Conservation (phyloP, 352 stramenopile species). For the Ophiocytium majus region DNA sequence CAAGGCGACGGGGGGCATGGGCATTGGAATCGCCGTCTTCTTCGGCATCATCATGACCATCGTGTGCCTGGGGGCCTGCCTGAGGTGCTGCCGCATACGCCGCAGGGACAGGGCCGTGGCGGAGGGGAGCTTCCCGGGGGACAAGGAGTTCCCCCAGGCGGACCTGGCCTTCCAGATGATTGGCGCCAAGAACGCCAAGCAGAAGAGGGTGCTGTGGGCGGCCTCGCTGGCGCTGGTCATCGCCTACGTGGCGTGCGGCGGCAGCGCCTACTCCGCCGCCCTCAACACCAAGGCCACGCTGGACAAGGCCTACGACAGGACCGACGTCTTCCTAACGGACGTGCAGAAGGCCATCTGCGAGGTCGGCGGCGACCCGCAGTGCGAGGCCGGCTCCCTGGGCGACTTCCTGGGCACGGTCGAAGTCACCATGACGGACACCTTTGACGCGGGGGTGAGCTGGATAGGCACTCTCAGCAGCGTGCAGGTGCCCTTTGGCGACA, state of each 20-base stretch:
- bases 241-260: conserved; percentile 16
- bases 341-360: conserved; percentile 42
- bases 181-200: not conserved
- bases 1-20: conserved; percentile 26
- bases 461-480: not conserved
- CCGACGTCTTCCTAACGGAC: conserved; percentile 17
- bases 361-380: conserved; percentile 18
- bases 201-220: conserved; percentile 9
- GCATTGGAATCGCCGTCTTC: conserved; percentile 36
- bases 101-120: conserved; percentile 36
- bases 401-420: conserved; percentile 29
- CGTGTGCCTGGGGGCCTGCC: conserved; percentile 25
- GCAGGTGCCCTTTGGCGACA: not conserved
- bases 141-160: not conserved
- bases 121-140: conserved; percentile 19
- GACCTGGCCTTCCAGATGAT: not conserved
- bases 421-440: not conserved
- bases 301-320: not conserved
- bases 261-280: not conserved
- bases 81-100: conserved; percentile 39
- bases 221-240: not conserved
- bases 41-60: conserved; percentile 40
- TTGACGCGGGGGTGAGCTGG: not conserved
- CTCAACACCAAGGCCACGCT: not conserved
- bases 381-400: conserved; percentile 25